These are phyloP conservation scores for Hymenoscyphus infarciens DNA, from an alignment of 2,329 filamentous ascomycete genomes.

Conservation along the genomic window DNA sequence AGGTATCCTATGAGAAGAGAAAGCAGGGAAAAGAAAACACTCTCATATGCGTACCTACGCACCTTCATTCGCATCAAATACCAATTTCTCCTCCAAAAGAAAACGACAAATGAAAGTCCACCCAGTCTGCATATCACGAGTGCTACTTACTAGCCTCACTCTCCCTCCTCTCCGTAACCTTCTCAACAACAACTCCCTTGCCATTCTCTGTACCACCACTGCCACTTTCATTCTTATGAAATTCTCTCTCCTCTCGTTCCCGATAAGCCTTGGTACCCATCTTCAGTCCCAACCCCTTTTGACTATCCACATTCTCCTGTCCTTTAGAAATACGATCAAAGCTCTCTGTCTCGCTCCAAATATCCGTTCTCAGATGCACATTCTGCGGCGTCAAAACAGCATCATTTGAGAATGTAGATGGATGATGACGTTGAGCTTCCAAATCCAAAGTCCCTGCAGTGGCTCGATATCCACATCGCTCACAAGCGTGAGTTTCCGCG, in stretches of 20 bases:
- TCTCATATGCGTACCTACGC: too few relatives aligned
- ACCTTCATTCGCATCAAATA: too few relatives aligned
- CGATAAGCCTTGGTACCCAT: constrained; percentile 25
- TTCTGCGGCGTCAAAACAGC: background rate
- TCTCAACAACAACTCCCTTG: constrained; percentile 14
- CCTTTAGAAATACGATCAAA: background rate
- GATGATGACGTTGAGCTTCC: constrained; percentile 7
- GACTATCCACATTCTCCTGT: constrained; percentile 2
- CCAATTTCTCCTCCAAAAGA: background rate
- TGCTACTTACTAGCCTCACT: constrained; percentile 5
- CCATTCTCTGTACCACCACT: background rate
- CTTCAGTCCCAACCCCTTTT: constrained; percentile 11
- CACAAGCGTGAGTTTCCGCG: background rate
- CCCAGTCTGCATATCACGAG: background rate
- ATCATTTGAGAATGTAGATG: background rate
- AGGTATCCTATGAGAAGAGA: too few relatives aligned
- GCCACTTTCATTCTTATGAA: constrained; percentile 8
- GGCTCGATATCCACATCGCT: background rate
- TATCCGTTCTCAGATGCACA: constrained; percentile 5
- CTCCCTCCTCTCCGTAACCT: constrained; percentile 16
- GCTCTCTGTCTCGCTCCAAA: constrained; percentile 11
- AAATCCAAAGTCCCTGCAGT: constrained; percentile 9
- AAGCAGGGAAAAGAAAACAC: too few relatives aligned
- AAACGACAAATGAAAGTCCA: background rate
- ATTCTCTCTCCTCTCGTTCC: constrained; percentile 24